phyloP scores from a whole-genome alignment of 2,329 filamentous ascomycete genomes.

The Arthrobotrys musiformis region DNA sequence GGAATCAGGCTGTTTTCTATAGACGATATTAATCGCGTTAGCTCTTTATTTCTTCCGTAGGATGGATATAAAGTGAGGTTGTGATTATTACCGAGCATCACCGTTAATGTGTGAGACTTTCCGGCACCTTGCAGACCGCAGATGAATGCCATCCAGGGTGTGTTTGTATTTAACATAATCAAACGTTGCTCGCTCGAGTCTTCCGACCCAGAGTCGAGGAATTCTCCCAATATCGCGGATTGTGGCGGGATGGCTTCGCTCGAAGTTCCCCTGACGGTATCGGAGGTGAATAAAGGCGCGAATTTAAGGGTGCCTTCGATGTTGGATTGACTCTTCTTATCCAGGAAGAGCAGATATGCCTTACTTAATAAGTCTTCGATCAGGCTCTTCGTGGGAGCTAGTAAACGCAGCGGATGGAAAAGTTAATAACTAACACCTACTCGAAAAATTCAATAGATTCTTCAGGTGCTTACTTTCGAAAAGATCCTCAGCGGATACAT shows the following conservation, averaged over 20 bases:
- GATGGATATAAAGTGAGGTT: neutral
- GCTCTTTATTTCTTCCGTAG: neutral
- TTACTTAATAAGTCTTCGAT: neutral
- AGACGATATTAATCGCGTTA: neutral
- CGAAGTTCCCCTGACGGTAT: neutral
- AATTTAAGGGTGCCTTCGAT: neutral
- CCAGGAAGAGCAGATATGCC: neutral
- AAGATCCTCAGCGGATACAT: no score
- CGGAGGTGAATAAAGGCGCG: conserved; percentile 16
- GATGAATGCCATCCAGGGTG: conserved; percentile 39
- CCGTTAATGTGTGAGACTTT: conserved; percentile 44
- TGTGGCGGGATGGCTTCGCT: neutral
- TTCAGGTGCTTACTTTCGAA: no score
- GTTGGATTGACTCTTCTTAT: neutral
- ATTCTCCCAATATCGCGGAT: conserved; percentile 13
- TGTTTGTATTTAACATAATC: conserved; percentile 34
- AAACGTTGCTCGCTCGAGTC: neutral
- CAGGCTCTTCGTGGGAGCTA: neutral
- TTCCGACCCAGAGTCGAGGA: neutral
- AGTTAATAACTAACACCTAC: no score
- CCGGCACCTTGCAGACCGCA: conserved; percentile 47
- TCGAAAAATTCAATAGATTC: no score
- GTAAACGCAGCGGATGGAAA: no score
- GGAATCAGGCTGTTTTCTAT: conserved; percentile 35
- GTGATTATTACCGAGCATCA: conserved; percentile 31